phyloP scores from a whole-genome alignment of 805 yeast species.

The Wickerhamomyces strasburgensis region DNA sequence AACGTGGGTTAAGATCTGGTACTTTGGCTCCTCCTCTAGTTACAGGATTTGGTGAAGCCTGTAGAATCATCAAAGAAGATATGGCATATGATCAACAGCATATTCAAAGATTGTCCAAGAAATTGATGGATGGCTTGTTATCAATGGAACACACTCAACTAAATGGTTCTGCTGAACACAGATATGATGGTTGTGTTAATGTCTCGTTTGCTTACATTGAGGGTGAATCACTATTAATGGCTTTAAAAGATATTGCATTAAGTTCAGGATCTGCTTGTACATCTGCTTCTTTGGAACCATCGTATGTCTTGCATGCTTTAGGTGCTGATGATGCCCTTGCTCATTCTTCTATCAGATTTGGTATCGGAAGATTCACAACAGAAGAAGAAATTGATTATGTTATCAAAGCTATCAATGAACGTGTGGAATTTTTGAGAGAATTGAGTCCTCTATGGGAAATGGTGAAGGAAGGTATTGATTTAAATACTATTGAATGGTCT shows the following conservation, averaged over 20 bases:
- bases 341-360: constrained; percentile 96
- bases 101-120: constrained; percentile 65
- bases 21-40: constrained; percentile 96
- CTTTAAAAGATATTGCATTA: constrained; percentile 92
- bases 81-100: constrained; percentile 68
- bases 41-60: constrained; percentile 97
- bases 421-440: constrained; percentile 88
- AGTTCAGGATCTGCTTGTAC: constrained; percentile 98
- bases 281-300: constrained; percentile 96
- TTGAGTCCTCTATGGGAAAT: constrained; percentile 97
- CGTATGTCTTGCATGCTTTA: constrained; percentile 91
- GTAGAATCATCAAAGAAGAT: constrained; percentile 73
- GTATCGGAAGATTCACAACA: constrained; percentile 95
- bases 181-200: constrained; percentile 93
- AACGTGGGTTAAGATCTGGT: constrained; percentile 95
- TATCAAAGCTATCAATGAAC: constrained; percentile 76
- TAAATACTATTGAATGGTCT: constrained; percentile 93
- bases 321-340: constrained; percentile 99
- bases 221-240: constrained; percentile 97
- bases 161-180: constrained; percentile 73
- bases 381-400: constrained; percentile 95
- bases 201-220: constrained; percentile 96
- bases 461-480: constrained; percentile 98
- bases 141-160: constrained; percentile 83
- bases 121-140: constrained; percentile 66